Percentiles rank a stretch among this genome's conserved stretches.
Evolutionary conservation across 2,329 filamentous ascomycete species (phyloP).

Genomic region (Penicillium sp.): DNA sequence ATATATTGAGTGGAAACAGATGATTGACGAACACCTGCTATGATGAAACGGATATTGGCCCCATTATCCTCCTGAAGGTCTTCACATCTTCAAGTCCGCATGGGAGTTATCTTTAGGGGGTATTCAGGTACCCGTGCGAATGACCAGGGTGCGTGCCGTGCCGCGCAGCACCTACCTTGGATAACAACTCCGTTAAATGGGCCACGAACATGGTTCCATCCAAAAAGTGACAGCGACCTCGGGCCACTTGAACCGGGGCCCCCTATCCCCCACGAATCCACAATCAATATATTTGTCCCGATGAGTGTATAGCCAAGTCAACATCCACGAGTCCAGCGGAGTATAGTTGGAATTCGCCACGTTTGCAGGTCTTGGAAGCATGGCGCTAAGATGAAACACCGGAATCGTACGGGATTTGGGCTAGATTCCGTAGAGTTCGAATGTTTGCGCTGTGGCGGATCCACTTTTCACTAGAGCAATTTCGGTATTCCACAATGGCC

Average conservation of each 20-base stretch:
- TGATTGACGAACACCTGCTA: background rate
- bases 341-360: background rate
- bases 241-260: background rate
- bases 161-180: background rate
- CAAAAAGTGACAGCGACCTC: background rate
- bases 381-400: slow-evolving; percentile 2
- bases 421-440: background rate
- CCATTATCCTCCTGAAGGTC: background rate
- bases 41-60: background rate
- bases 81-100: background rate
- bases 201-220: background rate
- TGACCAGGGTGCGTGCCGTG: background rate
- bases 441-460: background rate
- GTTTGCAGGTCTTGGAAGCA: background rate
- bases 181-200: background rate
- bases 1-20: background rate
- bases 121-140: background rate
- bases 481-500: background rate
- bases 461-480: background rate
- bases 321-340: background rate
- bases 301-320: no score
- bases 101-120: background rate
- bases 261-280: no score
- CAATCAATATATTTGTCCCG: no score
- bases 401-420: background rate